A percentile compares a stretch with the other conserved stretches of the same genome.
phyloP scores from a whole-genome alignment of 1,139 yeast genomes.

The Diutina rugosa region DNA sequence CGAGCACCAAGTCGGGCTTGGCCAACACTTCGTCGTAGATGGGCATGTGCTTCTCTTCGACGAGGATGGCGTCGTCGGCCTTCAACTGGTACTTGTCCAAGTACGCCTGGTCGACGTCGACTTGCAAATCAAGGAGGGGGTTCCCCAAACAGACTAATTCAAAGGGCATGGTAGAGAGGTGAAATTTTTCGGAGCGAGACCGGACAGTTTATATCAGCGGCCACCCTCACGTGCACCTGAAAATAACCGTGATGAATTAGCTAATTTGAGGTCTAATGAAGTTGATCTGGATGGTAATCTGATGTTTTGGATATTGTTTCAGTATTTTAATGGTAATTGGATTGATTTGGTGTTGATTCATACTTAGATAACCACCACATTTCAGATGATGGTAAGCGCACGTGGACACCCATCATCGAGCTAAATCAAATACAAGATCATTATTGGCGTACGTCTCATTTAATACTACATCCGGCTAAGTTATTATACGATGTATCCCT shows the following conservation, averaged over 20 bases:
- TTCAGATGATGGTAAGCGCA: no score
- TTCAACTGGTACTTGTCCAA: conserved; percentile 72
- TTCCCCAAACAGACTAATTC: conserved; percentile 60
- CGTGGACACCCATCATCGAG: no score
- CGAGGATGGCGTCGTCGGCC: conserved; percentile 89
- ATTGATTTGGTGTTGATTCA: no score
- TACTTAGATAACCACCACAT: not conserved
- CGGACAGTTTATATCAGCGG: not conserved
- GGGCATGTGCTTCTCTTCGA: conserved; percentile 78
- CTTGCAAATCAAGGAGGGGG: conserved; percentile 84
- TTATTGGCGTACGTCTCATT: not conserved
- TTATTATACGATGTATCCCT: not conserved
- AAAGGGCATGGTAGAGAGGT: conserved; percentile 26
- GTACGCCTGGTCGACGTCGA: conserved; percentile 56
- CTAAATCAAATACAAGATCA: no score
- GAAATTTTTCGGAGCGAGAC: not conserved
- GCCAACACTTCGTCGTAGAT: conserved; percentile 69
- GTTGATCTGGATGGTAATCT: no score
- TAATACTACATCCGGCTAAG: not conserved
- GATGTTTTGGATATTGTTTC: no score
- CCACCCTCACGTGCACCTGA: not conserved
- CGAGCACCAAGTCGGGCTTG: conserved; percentile 47
- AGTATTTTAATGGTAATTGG: no score
- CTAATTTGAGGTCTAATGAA: no score
- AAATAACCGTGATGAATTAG: no score